A percentile compares a stretch with the other conserved stretches of the same genome.
phyloP scores from a whole-genome alignment of 208 protist genomes.

The Leishmania tropica region DNA sequence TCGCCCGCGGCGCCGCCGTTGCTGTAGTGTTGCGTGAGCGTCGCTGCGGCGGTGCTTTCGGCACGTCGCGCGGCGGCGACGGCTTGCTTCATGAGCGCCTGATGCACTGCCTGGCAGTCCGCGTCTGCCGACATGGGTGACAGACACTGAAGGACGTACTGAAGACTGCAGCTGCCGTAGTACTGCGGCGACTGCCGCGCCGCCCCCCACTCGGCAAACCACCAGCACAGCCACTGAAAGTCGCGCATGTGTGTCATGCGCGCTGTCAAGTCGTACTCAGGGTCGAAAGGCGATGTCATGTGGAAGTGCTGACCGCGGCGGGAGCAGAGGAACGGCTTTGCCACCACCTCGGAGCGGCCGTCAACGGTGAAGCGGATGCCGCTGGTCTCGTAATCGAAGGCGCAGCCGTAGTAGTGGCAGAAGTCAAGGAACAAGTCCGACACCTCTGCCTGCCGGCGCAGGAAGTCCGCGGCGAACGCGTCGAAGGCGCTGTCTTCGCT shows the following conservation, averaged over 20 bases:
- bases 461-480: slow-evolving; percentile 39
- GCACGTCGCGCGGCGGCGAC: not conserved
- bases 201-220: slow-evolving; percentile 57
- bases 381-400: slow-evolving; percentile 81
- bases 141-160: slow-evolving; percentile 73
- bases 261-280: slow-evolving; percentile 82
- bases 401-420: slow-evolving; percentile 83
- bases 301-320: slow-evolving; percentile 79
- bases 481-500: slow-evolving; percentile 15
- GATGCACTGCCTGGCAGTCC: slow-evolving; percentile 60
- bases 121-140: slow-evolving; percentile 50
- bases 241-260: slow-evolving; percentile 82
- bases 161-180: slow-evolving; percentile 53
- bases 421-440: slow-evolving; percentile 78
- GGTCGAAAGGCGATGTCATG: slow-evolving; percentile 87
- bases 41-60: not conserved
- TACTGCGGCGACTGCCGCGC: slow-evolving; percentile 35
- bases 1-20: not conserved
- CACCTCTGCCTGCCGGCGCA: slow-evolving; percentile 40
- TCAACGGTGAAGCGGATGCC: slow-evolving; percentile 69
- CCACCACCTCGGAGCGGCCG: slow-evolving; percentile 63
- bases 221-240: slow-evolving; percentile 80
- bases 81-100: slow-evolving; percentile 35
- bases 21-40: not conserved
- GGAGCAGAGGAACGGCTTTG: slow-evolving; percentile 72